These are phyloP conservation scores for Saturnispora saitoi DNA, from an alignment of 805 yeast genomes.

Conservation along the genomic window DNA sequence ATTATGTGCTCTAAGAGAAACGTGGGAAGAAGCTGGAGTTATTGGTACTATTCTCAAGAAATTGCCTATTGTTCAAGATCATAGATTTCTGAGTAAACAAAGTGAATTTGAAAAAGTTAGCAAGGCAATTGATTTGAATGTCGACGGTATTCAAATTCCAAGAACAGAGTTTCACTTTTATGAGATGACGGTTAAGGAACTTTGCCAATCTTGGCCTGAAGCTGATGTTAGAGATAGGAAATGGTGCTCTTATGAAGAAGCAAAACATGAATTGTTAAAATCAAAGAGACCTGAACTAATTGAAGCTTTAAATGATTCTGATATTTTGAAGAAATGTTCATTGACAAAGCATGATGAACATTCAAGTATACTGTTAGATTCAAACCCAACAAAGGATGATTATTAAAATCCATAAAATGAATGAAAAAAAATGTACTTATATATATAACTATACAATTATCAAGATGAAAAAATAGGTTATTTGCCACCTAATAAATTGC, in stretches of 20 bases:
- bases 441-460: neutral
- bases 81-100: conserved; percentile 21
- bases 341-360: conserved; percentile 19
- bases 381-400: conserved; percentile 23
- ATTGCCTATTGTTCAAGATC: conserved; percentile 63
- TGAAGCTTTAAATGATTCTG: conserved; percentile 51
- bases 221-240: conserved; percentile 46
- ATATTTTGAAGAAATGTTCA: conserved; percentile 34
- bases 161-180: conserved; percentile 82
- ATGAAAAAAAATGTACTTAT: neutral
- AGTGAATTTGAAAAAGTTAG: conserved; percentile 13
- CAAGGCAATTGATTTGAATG: conserved; percentile 15
- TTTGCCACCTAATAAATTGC: conserved; percentile 46
- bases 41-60: conserved; percentile 47
- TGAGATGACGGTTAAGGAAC: conserved; percentile 56
- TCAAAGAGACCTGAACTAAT: conserved; percentile 62
- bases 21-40: conserved; percentile 98
- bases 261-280: conserved; percentile 46
- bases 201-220: conserved; percentile 75
- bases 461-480: neutral
- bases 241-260: conserved; percentile 70
- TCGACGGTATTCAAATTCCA: conserved; percentile 35
- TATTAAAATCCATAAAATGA: conserved; percentile 18
- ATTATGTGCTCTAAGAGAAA: conserved; percentile 69
- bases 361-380: conserved; percentile 22